Conservation (phyloP, 2,329 filamentous ascomycete genomes). For the Westerdykella sp. region DNA sequence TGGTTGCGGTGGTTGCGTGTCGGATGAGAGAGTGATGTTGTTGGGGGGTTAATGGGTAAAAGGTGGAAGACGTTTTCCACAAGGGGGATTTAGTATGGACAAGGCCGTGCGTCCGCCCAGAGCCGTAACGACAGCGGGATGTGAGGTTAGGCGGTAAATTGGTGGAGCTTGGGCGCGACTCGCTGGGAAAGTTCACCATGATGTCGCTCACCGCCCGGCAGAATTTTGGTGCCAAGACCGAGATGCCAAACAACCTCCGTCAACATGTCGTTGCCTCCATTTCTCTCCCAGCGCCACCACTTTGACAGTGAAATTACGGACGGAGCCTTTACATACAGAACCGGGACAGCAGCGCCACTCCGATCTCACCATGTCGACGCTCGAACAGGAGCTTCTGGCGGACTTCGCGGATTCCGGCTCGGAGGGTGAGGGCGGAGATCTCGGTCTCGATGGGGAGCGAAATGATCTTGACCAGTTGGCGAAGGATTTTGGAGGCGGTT, state of each 20-base stretch:
- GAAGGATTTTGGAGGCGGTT: constrained; percentile 35
- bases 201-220: constrained; percentile 8
- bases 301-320: neutral
- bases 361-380: constrained; percentile 61
- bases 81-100: neutral
- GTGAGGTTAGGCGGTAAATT: no score
- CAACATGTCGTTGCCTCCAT: constrained; percentile 3
- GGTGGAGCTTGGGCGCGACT: constrained; percentile 7
- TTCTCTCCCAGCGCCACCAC: neutral
- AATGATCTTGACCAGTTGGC: constrained; percentile 32
- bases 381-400: constrained; percentile 86
- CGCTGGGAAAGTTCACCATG: neutral
- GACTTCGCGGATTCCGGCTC: constrained; percentile 85
- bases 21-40: neutral
- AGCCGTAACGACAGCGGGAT: no score
- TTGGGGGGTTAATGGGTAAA: neutral
- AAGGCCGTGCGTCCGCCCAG: neutral
- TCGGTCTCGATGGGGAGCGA: constrained; percentile 22
- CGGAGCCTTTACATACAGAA: neutral
- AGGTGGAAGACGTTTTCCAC: neutral
- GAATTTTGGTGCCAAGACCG: constrained; percentile 17
- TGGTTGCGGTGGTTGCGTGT: constrained; percentile 40
- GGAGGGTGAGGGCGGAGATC: constrained; percentile 60
- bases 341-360: neutral
- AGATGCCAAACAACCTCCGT: constrained; percentile 6